Evolutionary conservation across 805 yeast species (phyloP).

Genomic region (Candida yuanshanica): DNA sequence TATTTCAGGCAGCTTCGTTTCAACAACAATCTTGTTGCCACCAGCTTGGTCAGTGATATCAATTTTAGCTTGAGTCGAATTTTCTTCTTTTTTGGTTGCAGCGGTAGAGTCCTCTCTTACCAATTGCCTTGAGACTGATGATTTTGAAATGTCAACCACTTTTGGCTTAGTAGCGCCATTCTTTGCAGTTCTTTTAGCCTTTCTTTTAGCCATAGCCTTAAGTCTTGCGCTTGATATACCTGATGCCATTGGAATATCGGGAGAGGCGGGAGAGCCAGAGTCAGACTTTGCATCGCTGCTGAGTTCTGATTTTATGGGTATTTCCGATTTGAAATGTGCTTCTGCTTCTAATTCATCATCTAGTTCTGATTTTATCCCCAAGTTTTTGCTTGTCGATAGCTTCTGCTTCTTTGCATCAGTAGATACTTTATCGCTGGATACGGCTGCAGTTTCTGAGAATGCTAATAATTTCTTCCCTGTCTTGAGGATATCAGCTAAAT

Average conservation of each 20-base stretch:
- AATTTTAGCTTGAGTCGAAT: conserved; percentile 28
- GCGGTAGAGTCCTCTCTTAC: conserved; percentile 27
- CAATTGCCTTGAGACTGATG: conserved; percentile 55
- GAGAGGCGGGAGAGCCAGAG: not conserved
- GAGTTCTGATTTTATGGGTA: conserved; percentile 5
- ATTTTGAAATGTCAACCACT: conserved; percentile 66
- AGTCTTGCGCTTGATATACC: conserved; percentile 62
- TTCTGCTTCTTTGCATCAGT: conserved; percentile 48
- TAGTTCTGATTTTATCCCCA: conserved; percentile 37
- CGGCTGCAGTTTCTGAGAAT: conserved; percentile 21
- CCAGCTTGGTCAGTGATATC: conserved; percentile 77
- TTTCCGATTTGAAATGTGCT: not conserved
- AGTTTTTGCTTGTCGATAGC: conserved; percentile 33
- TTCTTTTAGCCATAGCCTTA: conserved; percentile 91
- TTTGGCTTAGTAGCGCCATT: conserved; percentile 36
- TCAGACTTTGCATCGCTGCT: not conserved
- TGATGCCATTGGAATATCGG: not conserved
- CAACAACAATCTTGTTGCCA: conserved; percentile 78
- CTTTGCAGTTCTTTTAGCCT: conserved; percentile 69
- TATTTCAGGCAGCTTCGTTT: conserved; percentile 59
- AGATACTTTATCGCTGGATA: conserved; percentile 29
- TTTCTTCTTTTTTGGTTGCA: conserved; percentile 4
- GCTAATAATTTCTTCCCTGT: conserved; percentile 42
- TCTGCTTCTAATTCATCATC: conserved; percentile 16
- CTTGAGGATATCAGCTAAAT: conserved; percentile 40